phyloP scores from a whole-genome alignment of 106 monocot genomes.

The Amphibolis antarctica region DNA sequence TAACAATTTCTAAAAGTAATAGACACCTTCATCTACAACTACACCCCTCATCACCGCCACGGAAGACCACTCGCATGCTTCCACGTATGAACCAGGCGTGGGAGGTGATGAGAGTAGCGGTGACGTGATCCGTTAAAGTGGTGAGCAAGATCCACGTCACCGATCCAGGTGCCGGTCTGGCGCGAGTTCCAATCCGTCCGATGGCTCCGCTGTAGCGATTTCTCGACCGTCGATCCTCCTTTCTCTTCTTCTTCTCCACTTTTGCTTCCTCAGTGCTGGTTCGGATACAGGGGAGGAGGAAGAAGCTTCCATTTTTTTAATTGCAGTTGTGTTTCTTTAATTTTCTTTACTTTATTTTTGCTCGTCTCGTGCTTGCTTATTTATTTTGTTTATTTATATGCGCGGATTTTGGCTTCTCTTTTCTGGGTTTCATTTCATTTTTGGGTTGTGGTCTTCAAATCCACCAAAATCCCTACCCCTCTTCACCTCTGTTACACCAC shows the following conservation, averaged over 20 bases:
- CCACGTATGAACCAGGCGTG: not conserved
- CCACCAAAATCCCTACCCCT: not conserved
- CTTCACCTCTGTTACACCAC: not conserved
- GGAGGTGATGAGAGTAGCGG: not conserved
- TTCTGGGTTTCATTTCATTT: not conserved
- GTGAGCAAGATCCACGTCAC: conserved; percentile 1
- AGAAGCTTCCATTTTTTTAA: not conserved
- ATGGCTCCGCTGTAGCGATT: not conserved
- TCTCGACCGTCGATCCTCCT: not conserved
- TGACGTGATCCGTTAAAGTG: not conserved
- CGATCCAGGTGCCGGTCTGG: not conserved
- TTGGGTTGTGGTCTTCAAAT: not conserved
- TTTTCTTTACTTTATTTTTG: too few species aligned
- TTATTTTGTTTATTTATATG: not conserved
- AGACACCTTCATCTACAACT: too few species aligned
- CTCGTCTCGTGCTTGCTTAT: too few species aligned
- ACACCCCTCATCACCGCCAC: not conserved
- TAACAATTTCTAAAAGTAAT: too few species aligned
- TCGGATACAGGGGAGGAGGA: not conserved
- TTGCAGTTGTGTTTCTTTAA: not conserved
- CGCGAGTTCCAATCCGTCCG: not conserved
- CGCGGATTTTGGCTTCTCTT: not conserved
- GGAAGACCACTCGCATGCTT: not conserved
- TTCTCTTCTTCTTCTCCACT: not conserved
- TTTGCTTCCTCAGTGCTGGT: not conserved